Percentiles rank a stretch among this genome's conserved stretches.
Conservation (phyloP, 768 basidiomycete species). For the Cyathus striatus region DNA sequence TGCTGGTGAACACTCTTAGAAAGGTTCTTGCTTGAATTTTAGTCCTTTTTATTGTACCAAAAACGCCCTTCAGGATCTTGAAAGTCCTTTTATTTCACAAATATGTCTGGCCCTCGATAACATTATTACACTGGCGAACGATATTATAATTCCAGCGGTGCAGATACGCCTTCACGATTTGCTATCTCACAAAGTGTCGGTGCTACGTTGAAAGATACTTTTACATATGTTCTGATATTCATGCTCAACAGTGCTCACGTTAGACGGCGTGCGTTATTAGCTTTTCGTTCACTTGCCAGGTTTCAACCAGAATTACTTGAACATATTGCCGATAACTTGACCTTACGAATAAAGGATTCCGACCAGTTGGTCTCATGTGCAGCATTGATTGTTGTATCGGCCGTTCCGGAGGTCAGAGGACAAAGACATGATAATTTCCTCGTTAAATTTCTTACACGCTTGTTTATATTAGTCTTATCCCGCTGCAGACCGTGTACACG, state of each 20-base stretch:
- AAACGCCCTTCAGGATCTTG: conserved; percentile 54
- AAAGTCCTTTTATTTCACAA: conserved; percentile 45
- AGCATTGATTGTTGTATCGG: conserved; percentile 32
- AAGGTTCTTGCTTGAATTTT: conserved; percentile 43
- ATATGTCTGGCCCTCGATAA: conserved; percentile 73
- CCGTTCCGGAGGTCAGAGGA: background rate
- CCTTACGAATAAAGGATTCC: conserved; percentile 37
- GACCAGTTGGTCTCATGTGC: conserved; percentile 39
- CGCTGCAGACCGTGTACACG: no score
- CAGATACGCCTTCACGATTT: conserved; percentile 60
- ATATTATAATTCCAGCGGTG: conserved; percentile 73
- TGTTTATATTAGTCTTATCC: no score
- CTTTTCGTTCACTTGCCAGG: conserved; percentile 47
- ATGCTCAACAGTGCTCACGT: conserved; percentile 30
- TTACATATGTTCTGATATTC: no score
- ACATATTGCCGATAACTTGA: conserved; percentile 29
- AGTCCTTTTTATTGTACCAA: background rate
- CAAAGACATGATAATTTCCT: no score
- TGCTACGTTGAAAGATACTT: no score
- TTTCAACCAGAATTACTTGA: conserved; percentile 41
- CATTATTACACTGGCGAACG: conserved; percentile 54
- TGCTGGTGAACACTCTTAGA: conserved; percentile 83
- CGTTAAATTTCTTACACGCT: no score
- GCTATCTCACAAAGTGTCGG: conserved; percentile 74
- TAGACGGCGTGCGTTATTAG: conserved; percentile 57